These are phyloP conservation scores for Malus domestica DNA, from an alignment of 306 rosid species.

Conservation along the genomic window DNA sequence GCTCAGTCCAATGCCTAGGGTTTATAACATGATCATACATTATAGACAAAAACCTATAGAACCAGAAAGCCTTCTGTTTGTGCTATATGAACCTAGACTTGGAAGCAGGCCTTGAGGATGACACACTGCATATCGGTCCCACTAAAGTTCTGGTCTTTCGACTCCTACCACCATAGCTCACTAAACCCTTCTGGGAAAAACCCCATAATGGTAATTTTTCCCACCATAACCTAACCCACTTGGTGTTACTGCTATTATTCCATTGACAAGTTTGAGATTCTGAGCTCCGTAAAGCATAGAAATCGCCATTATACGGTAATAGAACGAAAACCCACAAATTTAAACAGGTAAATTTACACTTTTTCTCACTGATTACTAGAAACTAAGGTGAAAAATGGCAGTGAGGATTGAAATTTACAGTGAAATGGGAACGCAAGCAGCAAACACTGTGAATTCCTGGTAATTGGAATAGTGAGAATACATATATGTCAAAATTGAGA, in stretches of 20 bases:
- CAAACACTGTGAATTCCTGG: background rate
- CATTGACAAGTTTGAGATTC: slow-evolving; percentile 36
- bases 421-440: background rate
- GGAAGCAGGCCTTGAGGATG: no score
- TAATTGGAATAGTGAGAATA: background rate
- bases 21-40: no score
- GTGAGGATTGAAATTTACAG: no score
- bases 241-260: slow-evolving; percentile 25
- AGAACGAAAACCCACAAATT: slow-evolving; percentile 4
- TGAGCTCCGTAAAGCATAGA: slow-evolving; percentile 62
- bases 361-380: background rate
- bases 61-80: no score
- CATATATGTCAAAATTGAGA: background rate
- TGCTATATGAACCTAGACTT: no score
- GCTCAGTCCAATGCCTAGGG: no score
- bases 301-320: slow-evolving; percentile 48
- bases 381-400: background rate
- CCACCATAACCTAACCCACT: slow-evolving; percentile 36
- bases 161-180: slow-evolving; percentile 16
- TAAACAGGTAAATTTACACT: background rate
- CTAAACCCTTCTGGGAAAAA: slow-evolving; percentile 25
- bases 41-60: no score
- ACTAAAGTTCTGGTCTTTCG: slow-evolving; percentile 1
- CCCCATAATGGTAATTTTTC: slow-evolving; percentile 28
- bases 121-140: no score